phyloP scores from a whole-genome alignment of 2,329 filamentous ascomycete genomes.

The Colletotrichum tabaci region DNA sequence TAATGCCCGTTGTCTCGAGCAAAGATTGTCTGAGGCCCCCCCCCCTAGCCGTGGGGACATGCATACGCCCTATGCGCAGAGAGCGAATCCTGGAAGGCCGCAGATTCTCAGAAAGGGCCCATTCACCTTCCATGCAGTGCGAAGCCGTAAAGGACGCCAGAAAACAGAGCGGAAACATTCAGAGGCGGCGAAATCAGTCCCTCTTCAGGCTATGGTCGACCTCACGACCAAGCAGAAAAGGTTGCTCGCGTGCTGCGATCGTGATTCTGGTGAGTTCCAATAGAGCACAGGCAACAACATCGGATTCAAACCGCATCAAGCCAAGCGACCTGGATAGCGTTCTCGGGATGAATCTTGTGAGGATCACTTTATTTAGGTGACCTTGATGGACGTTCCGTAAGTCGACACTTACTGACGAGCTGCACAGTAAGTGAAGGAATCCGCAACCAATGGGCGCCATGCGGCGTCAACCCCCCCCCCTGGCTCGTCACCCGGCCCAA shows the following conservation, averaged over 20 bases:
- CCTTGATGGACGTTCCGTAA: neutral
- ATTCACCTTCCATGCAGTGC: neutral
- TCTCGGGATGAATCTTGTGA: neutral
- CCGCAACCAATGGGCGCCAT: conserved; percentile 1
- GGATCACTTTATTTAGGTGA: neutral
- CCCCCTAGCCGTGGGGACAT: no score
- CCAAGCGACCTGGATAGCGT: neutral
- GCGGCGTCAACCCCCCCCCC: neutral
- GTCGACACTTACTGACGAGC: neutral
- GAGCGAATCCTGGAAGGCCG: neutral
- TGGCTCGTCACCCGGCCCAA: neutral
- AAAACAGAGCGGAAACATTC: neutral
- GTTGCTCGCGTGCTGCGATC: neutral
- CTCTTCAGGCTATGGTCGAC: neutral
- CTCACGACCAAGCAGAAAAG: neutral
- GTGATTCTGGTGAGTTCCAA: no score
- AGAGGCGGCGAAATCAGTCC: neutral
- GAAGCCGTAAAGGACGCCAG: neutral
- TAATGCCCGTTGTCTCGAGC: neutral
- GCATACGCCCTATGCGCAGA: neutral
- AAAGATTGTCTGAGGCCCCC: neutral
- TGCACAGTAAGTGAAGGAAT: neutral
- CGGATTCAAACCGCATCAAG: neutral
- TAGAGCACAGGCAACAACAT: neutral
- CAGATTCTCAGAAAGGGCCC: neutral